Evolutionary conservation across 139 green algal genomes (phyloP), one percentile per base, ranked within the genome.

Genomic region (Chlorella sp.): DNA sequence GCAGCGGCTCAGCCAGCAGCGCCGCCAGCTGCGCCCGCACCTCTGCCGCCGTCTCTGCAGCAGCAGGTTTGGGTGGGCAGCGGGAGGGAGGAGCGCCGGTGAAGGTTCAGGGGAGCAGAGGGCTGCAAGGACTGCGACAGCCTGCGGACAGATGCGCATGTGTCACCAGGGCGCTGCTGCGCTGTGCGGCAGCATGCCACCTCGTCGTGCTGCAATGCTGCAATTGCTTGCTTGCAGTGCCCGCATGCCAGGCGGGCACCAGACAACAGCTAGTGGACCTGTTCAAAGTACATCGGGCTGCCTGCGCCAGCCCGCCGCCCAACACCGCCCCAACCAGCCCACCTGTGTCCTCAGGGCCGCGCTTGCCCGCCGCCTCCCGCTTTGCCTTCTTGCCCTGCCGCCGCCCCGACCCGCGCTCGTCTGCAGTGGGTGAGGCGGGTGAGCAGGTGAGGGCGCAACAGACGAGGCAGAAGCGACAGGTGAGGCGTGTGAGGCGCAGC

Each of bases 1-100:
- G 76, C 81, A 93, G 76, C 32, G 86, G 88, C 85, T 89, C 79
- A 11, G 88, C 51, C 36, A 93, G 85, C 54, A 89, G 72, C 44
- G 64, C n/a, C 40, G 73, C 84, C 67, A 93, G 87, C 83, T 93
- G 62, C 43, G 48, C 67, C 13, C 85, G 86, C 41, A 91, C 32
- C 36, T 56, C 56, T 16, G 77, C 69, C 7, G 64, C 79, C 79
- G 79, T 76, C 44, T 75, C 79, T 84, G 64, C 79, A 54, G 43
- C 19, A 19, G 19, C 1, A 3, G 0, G 46, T 16, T 19, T n/a
- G n/a, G n/a, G 34, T 20, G 34, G 34, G 34, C 22, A 24, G n/a
- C 32, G 8, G 51, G 7, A 20, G 8, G 65, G 3, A 32, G 60
- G 60, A 68, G n/a, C n/a, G 60, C 19, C 17, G 60, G 17, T n/a